These are phyloP conservation scores for Aspergillus indologenus DNA, from an alignment of 495 filamentous ascomycete species.

Conservation along the genomic window DNA sequence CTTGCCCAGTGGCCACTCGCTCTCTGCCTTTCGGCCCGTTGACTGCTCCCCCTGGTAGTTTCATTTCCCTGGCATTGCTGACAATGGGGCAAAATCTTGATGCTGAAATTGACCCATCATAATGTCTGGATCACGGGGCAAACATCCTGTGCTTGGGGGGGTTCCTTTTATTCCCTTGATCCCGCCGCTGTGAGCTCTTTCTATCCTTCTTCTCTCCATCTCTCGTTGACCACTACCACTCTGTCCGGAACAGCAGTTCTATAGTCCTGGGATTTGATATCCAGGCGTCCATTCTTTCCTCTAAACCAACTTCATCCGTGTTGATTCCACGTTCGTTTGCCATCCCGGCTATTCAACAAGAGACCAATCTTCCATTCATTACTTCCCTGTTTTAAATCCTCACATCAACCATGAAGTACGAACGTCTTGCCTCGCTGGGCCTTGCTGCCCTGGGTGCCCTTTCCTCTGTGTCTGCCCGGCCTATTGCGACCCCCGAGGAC, in stretches of 20 bases:
- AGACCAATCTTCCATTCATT: slow-evolving; percentile 9
- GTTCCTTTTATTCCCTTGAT: slow-evolving; percentile 8
- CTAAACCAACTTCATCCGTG: slow-evolving; percentile 10
- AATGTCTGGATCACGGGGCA: background rate
- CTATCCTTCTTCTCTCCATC: background rate
- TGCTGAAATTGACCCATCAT: background rate
- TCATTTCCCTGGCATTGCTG: slow-evolving; percentile 23
- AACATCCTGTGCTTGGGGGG: background rate
- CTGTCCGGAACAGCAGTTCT: slow-evolving; percentile 29
- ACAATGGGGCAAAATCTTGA: slow-evolving; percentile 1
- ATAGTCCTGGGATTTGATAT: slow-evolving; percentile 30
- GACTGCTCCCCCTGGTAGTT: slow-evolving; percentile 7
- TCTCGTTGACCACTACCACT: slow-evolving; percentile 12
- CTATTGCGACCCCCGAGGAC: slow-evolving; percentile 16
- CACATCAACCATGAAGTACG: slow-evolving; percentile 33
- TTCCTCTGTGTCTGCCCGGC: slow-evolving; percentile 30
- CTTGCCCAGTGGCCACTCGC: background rate
- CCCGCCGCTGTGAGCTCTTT: slow-evolving; percentile 8
- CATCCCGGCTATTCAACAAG: slow-evolving; percentile 1
- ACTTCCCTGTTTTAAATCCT: background rate
- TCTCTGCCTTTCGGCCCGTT: slow-evolving; percentile 9
- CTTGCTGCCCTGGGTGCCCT: slow-evolving; percentile 30
- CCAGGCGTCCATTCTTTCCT: slow-evolving; percentile 37
- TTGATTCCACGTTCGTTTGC: slow-evolving; percentile 29
- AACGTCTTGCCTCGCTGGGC: slow-evolving; percentile 26